Conservation (phyloP, 73 alveolate species). For the Effrenium voratum region DNA sequence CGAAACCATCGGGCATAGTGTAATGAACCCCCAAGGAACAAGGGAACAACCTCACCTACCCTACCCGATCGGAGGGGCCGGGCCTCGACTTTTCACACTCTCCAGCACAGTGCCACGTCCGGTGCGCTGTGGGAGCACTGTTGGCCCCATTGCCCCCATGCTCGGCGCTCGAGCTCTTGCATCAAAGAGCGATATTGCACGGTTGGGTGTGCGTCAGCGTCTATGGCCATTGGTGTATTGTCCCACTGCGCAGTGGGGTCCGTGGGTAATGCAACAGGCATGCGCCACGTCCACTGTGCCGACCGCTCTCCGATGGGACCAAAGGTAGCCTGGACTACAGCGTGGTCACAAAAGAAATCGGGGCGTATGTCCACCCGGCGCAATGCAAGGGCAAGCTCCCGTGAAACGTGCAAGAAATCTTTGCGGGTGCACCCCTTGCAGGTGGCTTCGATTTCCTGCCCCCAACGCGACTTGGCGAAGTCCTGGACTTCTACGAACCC, state of each 20-base stretch:
- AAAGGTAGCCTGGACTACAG: neutral
- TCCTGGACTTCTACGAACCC: neutral
- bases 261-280: neutral
- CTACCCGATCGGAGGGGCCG: neutral
- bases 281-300: neutral
- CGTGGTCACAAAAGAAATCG: neutral
- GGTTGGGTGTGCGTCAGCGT: too few relatives aligned
- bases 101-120: neutral
- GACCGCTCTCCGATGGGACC: too few relatives aligned
- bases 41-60: too few relatives aligned
- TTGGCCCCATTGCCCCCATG: neutral
- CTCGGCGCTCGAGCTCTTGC: too few relatives aligned
- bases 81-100: neutral
- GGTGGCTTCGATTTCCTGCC: neutral
- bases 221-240: too few relatives aligned
- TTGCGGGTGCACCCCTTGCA: neutral
- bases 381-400: neutral
- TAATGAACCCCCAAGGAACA: too few relatives aligned
- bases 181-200: too few relatives aligned
- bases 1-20: conserved; percentile 19
- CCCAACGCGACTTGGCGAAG: neutral
- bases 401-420: neutral
- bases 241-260: too few relatives aligned
- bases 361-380: too few relatives aligned
- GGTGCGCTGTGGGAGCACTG: neutral